phyloP scores from a whole-genome alignment of 441 rosid genomes.

The Manihot esculenta region DNA sequence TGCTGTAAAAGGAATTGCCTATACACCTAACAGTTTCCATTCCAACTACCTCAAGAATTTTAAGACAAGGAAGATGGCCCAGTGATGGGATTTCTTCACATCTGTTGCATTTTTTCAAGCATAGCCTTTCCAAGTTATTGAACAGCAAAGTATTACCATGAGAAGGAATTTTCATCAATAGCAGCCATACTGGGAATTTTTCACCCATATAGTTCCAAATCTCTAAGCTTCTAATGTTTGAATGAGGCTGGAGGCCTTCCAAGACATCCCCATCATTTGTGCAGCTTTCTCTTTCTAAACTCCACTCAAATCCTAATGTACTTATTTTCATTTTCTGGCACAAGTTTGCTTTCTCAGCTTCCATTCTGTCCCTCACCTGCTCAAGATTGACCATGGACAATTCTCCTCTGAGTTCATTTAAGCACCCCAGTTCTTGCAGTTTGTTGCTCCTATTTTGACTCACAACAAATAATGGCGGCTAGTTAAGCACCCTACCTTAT shows the following conservation, averaged over 20 bases:
- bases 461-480: conserved; percentile 16
- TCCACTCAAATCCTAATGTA: conserved; percentile 10
- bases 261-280: conserved; percentile 22
- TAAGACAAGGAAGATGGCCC: conserved; percentile 29
- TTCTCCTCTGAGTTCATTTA: conserved; percentile 22
- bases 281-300: neutral
- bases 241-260: conserved; percentile 27
- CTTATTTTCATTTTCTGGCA: conserved; percentile 3
- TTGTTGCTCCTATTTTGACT: conserved; percentile 10
- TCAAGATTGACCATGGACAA: conserved; percentile 18
- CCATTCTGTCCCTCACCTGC: conserved; percentile 11
- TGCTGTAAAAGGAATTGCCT: conserved; percentile 17
- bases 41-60: conserved; percentile 10
- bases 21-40: conserved; percentile 18
- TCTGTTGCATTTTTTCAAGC: neutral
- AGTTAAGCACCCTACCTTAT: conserved; percentile 5
- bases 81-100: conserved; percentile 23
- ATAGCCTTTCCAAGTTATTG: conserved; percentile 14
- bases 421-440: conserved; percentile 23
- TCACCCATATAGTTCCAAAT: conserved; percentile 23
- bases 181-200: conserved; percentile 33
- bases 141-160: rapidly evolving
- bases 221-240: conserved; percentile 13
- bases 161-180: no score
- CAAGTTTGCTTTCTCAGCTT: conserved; percentile 27